Evolutionary conservation across 305 asterid species (phyloP), one percentile per base, ranked within the genome.

Genomic region (Fraxinus floribunda): DNA sequence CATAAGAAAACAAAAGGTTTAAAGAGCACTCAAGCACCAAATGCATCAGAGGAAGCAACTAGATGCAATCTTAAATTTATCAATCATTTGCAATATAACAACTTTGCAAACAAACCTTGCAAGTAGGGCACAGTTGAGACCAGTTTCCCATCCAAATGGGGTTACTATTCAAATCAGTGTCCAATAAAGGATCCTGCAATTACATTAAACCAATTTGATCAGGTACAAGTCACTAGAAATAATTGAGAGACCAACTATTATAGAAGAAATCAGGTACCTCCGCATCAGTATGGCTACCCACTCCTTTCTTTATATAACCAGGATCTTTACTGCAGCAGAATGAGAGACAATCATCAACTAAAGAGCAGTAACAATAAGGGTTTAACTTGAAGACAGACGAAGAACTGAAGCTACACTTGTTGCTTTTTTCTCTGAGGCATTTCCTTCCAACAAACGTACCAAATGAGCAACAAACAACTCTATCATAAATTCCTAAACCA

Each of bases 91-190:
- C 49, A 70, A 36, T 55, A 55, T 78, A 22, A 64, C 36, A 75
- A 82, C 64, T 5, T 55, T 75, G 39, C 77, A 77, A 78, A 81
- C 78, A 81, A 88, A 96, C 98, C 99, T 96, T 94, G 98, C 99
- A 96, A 87, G 99, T 93, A 80, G 99, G 99, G 89, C 99, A 94
- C 82, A 96, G 97, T 84, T 93, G 99, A 82, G 98, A 90, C 98
- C 98, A 96, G 90, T 92, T 94, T 81, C 98, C 98, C 26, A 87
- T 90, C 99, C 97, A 94, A 73, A 78, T 77, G 72, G 95, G 83
- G 71, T 89, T 86, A 78, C 86, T 89, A 88, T 86, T 90, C 88
- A 92, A 82, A 85, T 96, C 99, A 89, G 91, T 89, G 84, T 83
- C 89, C 92, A 96, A 77, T 77, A 94, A 88, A 78, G 92, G 97